Base-by-base conservation (phyloP, 306 rosid genomes). In the Rosa rugosa region DNA sequence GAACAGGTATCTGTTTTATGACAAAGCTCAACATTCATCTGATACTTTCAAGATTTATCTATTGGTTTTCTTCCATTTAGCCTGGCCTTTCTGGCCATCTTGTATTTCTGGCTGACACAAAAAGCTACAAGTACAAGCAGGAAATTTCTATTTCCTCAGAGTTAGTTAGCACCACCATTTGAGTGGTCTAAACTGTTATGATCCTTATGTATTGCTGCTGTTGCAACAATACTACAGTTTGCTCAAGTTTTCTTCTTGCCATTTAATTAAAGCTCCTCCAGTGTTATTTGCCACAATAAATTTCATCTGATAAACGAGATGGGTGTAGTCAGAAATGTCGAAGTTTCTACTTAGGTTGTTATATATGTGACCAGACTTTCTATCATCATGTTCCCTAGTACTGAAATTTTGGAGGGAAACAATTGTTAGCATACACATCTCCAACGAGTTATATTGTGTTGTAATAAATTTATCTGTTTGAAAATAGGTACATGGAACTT, bases 401-500 rank as follows among this genome's bases (percentile, higher is more conserved):
- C 18, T 12, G 8, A 51, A 73, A n/a, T 38, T 12, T 40, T 54
- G 50, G 22, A 54, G 67, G 63, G 69, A 56, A 22, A n/a, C 5
- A 41, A 22, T 57, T 4, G 65, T 36, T 36, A 18, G 31, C 50
- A 18, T 18, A 13, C 16, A 44, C 36, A 27, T 69, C 50, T 38
- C 17, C 5, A 23, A n/a, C 4, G 64, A 2, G 46, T 31, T 27
- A 27, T 23, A 12, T 59, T 46, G 38, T 50, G 41, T 47, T 42
- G 46, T 44, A 75, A 23, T 36, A 60, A 57, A 54, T 34, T 77
- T 74, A 20, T 59, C 38, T 70, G 41, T 22, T 51, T 69, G 77
- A 38, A 71, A 38, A 38, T 64, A 85, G 82, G 84, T 83, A 80
- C 76, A 54, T 45, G 23, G 86, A 86, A 83, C 86, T 83, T 69